A percentile compares a stretch with the other conserved stretches of the same genome.
Evolutionary conservation across 257 asterid genomes (phyloP).

Genomic region (Penstemon davidsonii): DNA sequence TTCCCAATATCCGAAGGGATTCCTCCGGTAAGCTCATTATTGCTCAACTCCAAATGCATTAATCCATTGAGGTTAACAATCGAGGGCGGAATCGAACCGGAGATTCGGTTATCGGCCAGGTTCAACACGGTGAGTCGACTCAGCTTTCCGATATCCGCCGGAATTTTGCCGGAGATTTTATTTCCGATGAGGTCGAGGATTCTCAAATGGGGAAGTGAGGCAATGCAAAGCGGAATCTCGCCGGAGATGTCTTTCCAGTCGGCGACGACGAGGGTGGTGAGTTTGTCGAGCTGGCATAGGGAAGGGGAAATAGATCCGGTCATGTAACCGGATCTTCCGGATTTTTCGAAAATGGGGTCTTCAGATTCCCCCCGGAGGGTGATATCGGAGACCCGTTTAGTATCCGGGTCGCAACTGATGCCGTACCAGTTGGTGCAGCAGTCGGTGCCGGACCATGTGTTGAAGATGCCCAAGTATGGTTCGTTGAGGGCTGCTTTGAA

Average conservation of each 20-base stretch:
- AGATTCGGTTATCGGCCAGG: constrained; percentile 77
- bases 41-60: constrained; percentile 81
- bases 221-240: constrained; percentile 67
- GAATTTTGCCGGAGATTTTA: constrained; percentile 73
- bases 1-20: constrained; percentile 78
- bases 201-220: constrained; percentile 56
- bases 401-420: constrained; percentile 82
- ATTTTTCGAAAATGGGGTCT: constrained; percentile 76
- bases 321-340: constrained; percentile 97
- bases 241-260: constrained; percentile 95
- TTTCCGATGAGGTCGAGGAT: constrained; percentile 84
- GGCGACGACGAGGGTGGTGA: constrained; percentile 77
- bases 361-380: constrained; percentile 92
- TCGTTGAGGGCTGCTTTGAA: constrained; percentile 68
- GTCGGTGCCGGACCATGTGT: constrained; percentile 73
- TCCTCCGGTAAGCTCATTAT: constrained; percentile 60
- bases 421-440: constrained; percentile 91
- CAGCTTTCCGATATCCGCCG: constrained; percentile 65
- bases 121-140: constrained; percentile 66
- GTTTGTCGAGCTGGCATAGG: constrained; percentile 71
- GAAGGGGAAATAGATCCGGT: constrained; percentile 73
- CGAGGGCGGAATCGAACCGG: constrained; percentile 66
- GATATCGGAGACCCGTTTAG: constrained; percentile 74
- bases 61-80: constrained; percentile 60
- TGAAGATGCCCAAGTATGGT: constrained; percentile 79